Percentiles rank a stretch among this genome's conserved stretches.
Evolutionary conservation across 148 eudicot genomes (phyloP).

Genomic region (Chenopodium suecicum): DNA sequence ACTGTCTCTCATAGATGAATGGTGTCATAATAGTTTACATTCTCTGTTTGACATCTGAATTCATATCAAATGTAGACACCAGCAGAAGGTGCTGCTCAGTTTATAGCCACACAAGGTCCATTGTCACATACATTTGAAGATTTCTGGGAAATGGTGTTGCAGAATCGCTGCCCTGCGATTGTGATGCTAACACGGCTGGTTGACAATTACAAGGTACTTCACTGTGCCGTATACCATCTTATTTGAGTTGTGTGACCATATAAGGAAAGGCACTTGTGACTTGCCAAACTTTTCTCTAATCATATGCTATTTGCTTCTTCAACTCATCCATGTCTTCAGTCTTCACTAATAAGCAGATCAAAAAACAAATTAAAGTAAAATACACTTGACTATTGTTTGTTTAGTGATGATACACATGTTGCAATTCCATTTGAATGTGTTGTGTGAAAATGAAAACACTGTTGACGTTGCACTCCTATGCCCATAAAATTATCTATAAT

Average conservation of each 20-base stretch:
- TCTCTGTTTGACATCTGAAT: constrained; percentile 19
- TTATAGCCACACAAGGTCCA: constrained; percentile 99
- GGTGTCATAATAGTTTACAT: background rate
- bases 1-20: background rate
- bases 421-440: background rate
- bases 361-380: too few relatives aligned
- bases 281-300: background rate
- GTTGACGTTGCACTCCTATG: background rate
- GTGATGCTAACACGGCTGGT: constrained; percentile 91
- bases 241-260: background rate
- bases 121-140: constrained; percentile 83
- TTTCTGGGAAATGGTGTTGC: constrained; percentile 97
- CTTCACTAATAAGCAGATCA: background rate
- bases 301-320: background rate
- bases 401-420: background rate
- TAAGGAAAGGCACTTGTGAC: background rate
- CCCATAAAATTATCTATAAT: background rate
- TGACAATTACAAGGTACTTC: constrained; percentile 71
- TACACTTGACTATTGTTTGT: background rate
- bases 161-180: constrained; percentile 74
- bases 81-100: constrained; percentile 57
- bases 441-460: background rate
- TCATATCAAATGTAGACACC: constrained; percentile 51
- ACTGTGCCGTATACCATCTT: constrained; percentile 16
- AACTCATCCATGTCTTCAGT: background rate